Base-by-base conservation (phyloP, 1,284 basidiomycete genomes). In the Moesziomyces sp. region DNA sequence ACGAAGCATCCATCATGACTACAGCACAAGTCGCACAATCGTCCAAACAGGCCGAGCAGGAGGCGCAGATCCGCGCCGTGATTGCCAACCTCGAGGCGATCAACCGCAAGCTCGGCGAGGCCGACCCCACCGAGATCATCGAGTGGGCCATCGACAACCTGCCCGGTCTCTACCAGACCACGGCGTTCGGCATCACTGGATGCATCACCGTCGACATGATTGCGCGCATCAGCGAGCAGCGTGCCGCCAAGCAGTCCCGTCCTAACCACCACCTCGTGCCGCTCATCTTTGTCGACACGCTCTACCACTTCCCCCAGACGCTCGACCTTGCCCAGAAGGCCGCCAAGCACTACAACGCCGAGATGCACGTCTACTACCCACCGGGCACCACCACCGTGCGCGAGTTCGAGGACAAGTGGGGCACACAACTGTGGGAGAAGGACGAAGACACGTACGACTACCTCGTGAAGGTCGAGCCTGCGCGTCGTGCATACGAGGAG, bases 251-350 rank as follows among this genome's bases (percentile, higher is more conserved):
- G 42, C 51, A 58, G 9, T 70, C 70, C 21, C 45, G 54, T 28
- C 52, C 65, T 1, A 30, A 47, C 47, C 51, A 78, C 47, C 82
- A 84, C 66, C 76, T 83, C n/a, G 79, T 84, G 5, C 82, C 81
- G 14, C 76, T 84, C 55, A 84, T 84, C 73, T 84, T 82, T 64
- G 61, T 83, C 83, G 96, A 99, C 86, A 98, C 96, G 0, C 88
- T 99, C 11, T 95, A 98, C 85, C 97, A 99, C 87, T 98, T 99
- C 85, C 87, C 88, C 3, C 93, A 97, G 86, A 99, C 96, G 6
- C 89, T 96, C 76, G 90, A 91, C 70, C 89, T 99, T 46, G 91
- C 95, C 3, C 88, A 91, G 57, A 90, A 90, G 38, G 92, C 94
- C 13, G 90, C 91, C 79, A 85, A 88, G 78, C 90, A 88, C 74